Conservation (phyloP, 371 early-diverging fungal species). For the Phascolomyces articulosus region DNA sequence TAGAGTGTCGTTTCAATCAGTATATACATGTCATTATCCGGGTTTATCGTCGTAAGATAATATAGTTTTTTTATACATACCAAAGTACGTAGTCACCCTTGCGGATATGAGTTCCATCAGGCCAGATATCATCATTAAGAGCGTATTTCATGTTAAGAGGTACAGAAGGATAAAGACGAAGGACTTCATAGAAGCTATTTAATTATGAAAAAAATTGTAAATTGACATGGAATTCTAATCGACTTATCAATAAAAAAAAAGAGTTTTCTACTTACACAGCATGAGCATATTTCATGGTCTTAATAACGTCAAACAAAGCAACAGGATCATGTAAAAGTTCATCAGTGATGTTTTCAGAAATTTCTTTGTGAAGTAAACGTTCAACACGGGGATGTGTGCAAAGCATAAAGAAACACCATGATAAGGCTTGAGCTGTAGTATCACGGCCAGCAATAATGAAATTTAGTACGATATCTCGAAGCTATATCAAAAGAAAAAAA, state of each 20-base stretch:
- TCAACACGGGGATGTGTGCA: constrained; percentile 52
- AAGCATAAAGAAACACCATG: constrained; percentile 69
- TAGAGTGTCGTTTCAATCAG: too few species aligned
- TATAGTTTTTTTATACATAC: constrained; percentile 10
- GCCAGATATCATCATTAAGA: constrained; percentile 68
- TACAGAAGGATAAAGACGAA: constrained; percentile 75
- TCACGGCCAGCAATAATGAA: constrained; percentile 72
- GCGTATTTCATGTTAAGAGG: constrained; percentile 70
- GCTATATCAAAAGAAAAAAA: too few species aligned
- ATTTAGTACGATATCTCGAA: constrained; percentile 68
- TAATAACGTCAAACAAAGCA: constrained; percentile 45
- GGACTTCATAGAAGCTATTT: constrained; percentile 54
- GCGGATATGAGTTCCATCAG: constrained; percentile 66
- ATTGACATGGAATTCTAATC: too few species aligned
- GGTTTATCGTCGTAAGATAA: too few species aligned
- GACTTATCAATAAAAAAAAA: too few species aligned
- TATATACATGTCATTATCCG: too few species aligned
- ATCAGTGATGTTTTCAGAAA: constrained; percentile 36
- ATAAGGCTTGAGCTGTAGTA: constrained; percentile 72
- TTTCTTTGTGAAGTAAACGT: constrained; percentile 60
- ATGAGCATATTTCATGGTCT: constrained; percentile 58
- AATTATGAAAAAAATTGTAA: neutral
- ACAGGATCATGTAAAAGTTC: constrained; percentile 35
- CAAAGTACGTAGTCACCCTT: constrained; percentile 58
- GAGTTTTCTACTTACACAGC: constrained; percentile 48